phyloP scores from a whole-genome alignment of 352 stramenopile genomes.

The Pilasporangium apinafurcum region DNA sequence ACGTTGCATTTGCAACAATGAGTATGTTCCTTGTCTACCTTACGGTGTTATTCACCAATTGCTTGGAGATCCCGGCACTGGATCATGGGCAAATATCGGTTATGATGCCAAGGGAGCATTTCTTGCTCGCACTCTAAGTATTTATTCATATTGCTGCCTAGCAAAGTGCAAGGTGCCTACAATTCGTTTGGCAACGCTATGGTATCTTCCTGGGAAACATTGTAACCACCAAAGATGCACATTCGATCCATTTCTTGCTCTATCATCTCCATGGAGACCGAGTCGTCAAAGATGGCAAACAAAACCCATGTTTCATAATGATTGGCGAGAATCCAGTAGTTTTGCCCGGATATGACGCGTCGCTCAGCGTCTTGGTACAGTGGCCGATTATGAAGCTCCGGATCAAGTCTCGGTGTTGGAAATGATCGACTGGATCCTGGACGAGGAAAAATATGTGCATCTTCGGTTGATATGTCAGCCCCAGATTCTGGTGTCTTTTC shows the following conservation, averaged over 20 bases:
- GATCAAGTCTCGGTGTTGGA: slow-evolving; percentile 5
- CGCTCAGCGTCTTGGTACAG: slow-evolving; percentile 33
- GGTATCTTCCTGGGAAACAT: slow-evolving; percentile 5
- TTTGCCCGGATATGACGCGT: slow-evolving; percentile 10
- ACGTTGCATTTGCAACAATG: slow-evolving; percentile 65
- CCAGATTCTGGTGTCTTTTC: slow-evolving; percentile 16
- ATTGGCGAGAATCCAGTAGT: slow-evolving; percentile 35
- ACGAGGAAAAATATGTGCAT: slow-evolving; percentile 37
- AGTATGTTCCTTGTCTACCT: slow-evolving; percentile 33
- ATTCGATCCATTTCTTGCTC: slow-evolving; percentile 32
- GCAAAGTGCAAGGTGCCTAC: too few species aligned
- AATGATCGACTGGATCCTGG: slow-evolving; percentile 3
- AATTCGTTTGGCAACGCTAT: background rate
- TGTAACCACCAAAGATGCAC: slow-evolving; percentile 18
- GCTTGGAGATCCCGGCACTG: slow-evolving; percentile 58
- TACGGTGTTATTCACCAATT: slow-evolving; percentile 72
- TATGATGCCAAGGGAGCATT: too few species aligned
- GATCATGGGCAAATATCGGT: slow-evolving; percentile 34
- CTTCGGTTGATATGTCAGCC: slow-evolving; percentile 32
- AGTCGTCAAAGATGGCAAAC: slow-evolving; percentile 29
- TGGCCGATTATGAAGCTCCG: slow-evolving; percentile 7
- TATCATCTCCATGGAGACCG: slow-evolving; percentile 20
- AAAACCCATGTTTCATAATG: slow-evolving; percentile 37
- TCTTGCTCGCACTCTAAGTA: too few species aligned
- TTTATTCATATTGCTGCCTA: too few species aligned